A percentile compares a stretch with the other conserved stretches of the same genome.
Conservation (phyloP, 1,284 basidiomycete species). For the Pascua guehoae region DNA sequence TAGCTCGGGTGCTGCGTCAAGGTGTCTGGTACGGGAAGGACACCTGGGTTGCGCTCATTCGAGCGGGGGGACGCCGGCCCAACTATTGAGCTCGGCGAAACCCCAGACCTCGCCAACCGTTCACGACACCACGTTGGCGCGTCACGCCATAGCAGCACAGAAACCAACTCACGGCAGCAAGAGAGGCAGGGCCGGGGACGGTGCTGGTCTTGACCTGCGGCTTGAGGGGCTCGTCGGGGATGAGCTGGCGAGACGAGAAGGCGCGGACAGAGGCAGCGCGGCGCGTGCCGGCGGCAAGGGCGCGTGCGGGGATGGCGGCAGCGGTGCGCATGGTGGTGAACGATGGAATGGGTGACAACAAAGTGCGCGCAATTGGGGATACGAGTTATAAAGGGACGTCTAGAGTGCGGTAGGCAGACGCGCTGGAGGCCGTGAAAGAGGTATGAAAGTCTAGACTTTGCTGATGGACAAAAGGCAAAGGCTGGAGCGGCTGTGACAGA, state of each 20-base stretch:
- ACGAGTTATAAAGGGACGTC: too few relatives aligned
- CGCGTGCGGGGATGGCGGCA: constrained; percentile 6
- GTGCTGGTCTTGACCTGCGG: constrained; percentile 19
- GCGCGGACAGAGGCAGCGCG: constrained; percentile 8
- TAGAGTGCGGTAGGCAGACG: too few relatives aligned
- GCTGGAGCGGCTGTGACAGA: too few relatives aligned
- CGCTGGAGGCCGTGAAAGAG: too few relatives aligned
- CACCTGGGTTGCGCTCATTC: too few relatives aligned
- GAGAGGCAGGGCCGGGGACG: constrained; percentile 29
- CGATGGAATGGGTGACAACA: background rate
- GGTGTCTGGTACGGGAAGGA: too few relatives aligned
- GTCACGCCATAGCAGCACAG: too few relatives aligned
- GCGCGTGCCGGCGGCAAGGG: constrained; percentile 5
- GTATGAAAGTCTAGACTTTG: too few relatives aligned
- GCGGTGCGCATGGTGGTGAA: constrained; percentile 5
- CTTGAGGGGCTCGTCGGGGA: constrained; percentile 25
- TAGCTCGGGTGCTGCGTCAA: background rate
- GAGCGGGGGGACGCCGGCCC: background rate
- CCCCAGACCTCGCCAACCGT: too few relatives aligned
- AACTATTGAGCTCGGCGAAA: background rate
- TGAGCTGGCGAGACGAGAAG: constrained; percentile 25
- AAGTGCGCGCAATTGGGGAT: too few relatives aligned
- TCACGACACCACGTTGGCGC: too few relatives aligned
- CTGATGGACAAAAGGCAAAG: too few relatives aligned
- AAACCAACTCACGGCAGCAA: constrained; percentile 14